Conservation (phyloP, 2,329 filamentous ascomycete species). For the Drechslera avenae region DNA sequence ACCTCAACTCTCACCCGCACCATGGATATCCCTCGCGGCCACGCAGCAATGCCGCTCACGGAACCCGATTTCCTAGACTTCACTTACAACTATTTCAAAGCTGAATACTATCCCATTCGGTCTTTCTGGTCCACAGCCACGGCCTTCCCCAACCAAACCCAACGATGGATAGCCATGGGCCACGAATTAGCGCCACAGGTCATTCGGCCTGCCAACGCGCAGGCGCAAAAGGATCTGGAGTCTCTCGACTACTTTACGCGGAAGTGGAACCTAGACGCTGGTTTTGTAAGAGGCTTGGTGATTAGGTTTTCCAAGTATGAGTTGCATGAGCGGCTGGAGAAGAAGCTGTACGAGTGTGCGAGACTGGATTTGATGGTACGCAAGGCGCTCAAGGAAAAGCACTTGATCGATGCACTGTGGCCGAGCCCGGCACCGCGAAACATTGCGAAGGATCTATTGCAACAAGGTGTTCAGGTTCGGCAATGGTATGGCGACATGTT, state of each 20-base stretch:
- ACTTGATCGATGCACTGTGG: constrained; percentile 45
- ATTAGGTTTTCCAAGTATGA: constrained; percentile 44
- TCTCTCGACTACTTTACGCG: constrained; percentile 40
- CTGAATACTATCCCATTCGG: constrained; percentile 46
- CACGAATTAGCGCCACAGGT: constrained; percentile 38
- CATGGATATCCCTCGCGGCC: constrained; percentile 43
- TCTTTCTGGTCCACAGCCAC: constrained; percentile 45
- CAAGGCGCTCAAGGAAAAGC: constrained; percentile 47
- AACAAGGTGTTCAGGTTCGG: constrained; percentile 42
- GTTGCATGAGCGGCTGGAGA: constrained; percentile 44
- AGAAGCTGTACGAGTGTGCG: constrained; percentile 42
- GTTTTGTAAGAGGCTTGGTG: constrained; percentile 41
- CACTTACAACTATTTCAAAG: constrained; percentile 47
- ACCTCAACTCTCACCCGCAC: constrained; percentile 6
- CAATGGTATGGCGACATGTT: constrained; percentile 49
- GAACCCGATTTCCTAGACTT: constrained; percentile 45
- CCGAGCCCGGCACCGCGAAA: constrained; percentile 38
- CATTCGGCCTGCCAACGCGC: constrained; percentile 43
- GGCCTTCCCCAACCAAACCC: constrained; percentile 36
- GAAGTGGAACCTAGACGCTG: constrained; percentile 39
- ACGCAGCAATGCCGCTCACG: constrained; percentile 39
- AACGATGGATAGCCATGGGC: constrained; percentile 43
- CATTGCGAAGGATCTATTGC: constrained; percentile 33
- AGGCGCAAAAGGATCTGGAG: constrained; percentile 46
- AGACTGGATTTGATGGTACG: constrained; percentile 45